Base-by-base conservation (phyloP, 106 monocot genomes). In the Vanilla planifolia region DNA sequence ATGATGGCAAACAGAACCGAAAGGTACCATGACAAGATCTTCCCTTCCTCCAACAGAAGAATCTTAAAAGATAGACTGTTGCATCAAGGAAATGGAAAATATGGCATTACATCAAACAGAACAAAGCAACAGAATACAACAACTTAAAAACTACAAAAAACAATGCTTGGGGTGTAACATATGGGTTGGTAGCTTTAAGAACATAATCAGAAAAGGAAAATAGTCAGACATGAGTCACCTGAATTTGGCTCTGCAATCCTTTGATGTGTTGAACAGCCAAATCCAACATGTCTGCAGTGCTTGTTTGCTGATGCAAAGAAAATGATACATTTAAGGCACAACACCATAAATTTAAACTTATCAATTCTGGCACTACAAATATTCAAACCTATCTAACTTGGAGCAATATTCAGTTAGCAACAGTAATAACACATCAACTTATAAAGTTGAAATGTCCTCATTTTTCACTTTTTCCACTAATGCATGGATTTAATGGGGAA, bases 251-350 rank as follows among this genome's bases (percentile, higher is more conserved):
- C 30, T 79, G 82, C 35, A 88, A 57, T 19, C 33, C 60, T 71
- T 88, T 88, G 66, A 88, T 88, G 67, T 88, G 79, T 64, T 88
- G 73, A 60, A 88, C 87, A 15, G 87, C 87, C 60, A 88, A 65
- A 61, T 88, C 87, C 63, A 88, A 65, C 87, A 88, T 88, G 52
- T 82, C 87, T 56, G 87, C 64, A 20, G 87, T 88, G 45, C 64
- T 82, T 52, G 87, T 82, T 82, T 86, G 85, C 85, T 86, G 80
- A 19, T 61, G 62, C 28, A 51, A n/a, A 32, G 20, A 57, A 35
- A 29, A 34, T 63, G 16, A 19, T 0, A 34, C 2, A 51, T 48
- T 16, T 40, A 39, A 39, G 60, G 32, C 27, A 11, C n/a, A n/a
- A n/a, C n/a, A n/a, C n/a, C n/a, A n/a, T n/a, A n/a, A n/a, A n/a